Conservation (phyloP, 371 early-diverging fungal species). For the Actinomortierella ambigua region DNA sequence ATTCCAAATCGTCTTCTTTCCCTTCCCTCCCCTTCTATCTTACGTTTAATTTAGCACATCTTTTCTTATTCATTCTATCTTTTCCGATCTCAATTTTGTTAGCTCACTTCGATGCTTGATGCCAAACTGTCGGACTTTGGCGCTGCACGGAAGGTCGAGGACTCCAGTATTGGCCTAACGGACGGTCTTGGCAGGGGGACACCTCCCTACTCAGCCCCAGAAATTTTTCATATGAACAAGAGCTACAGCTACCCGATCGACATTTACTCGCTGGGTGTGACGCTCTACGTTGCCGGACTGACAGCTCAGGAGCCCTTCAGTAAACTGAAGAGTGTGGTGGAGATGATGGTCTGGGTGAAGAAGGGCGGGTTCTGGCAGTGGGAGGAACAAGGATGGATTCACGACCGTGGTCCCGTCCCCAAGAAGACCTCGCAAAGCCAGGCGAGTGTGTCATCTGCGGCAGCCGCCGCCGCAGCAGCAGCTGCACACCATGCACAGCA, state of each 20-base stretch:
- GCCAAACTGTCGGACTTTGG: constrained; percentile 53
- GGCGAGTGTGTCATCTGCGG: constrained; percentile 9
- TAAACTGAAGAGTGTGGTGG: constrained; percentile 53
- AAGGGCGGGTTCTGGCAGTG: constrained; percentile 64
- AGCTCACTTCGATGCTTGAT: constrained; percentile 53
- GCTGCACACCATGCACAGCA: constrained; percentile 39
- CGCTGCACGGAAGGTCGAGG: constrained; percentile 11
- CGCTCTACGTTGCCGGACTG: constrained; percentile 75
- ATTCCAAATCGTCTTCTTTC: too few relatives aligned
- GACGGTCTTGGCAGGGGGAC: constrained; percentile 75
- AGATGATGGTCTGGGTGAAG: constrained; percentile 58
- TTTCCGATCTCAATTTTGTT: constrained; percentile 47
- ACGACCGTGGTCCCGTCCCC: constrained; percentile 42
- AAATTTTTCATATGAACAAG: constrained; percentile 49
- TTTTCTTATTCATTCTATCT: constrained; percentile 7
- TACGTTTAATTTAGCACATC: constrained; percentile 2
- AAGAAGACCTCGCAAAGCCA: constrained; percentile 19
- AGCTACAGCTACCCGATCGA: constrained; percentile 62
- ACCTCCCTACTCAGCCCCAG: constrained; percentile 75
- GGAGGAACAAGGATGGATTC: constrained; percentile 52
- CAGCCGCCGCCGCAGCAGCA: constrained; percentile 14
- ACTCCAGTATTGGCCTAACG: constrained; percentile 40
- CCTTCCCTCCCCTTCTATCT: too few relatives aligned
- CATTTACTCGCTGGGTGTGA: constrained; percentile 80
- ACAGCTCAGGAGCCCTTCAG: constrained; percentile 71